Evolutionary conservation across 306 rosid genomes (phyloP).

Genomic region (Hippophae tibetana): DNA sequence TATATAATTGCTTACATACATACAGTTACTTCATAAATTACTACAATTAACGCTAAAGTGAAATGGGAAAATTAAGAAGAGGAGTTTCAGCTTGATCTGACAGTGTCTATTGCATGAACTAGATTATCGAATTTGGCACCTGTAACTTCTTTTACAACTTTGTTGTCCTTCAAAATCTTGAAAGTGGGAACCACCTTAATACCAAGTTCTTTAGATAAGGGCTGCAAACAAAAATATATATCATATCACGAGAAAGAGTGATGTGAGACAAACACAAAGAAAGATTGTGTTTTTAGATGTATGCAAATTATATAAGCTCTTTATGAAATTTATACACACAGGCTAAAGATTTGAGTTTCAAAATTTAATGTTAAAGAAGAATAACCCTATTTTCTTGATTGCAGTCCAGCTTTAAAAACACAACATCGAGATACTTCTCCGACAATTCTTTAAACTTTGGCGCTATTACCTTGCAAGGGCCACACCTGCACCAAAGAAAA

Average conservation of each 20-base stretch:
- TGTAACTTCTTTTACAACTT: constrained; percentile 76
- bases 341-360: not conserved
- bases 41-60: too few species aligned
- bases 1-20: too few species aligned
- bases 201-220: constrained; percentile 90
- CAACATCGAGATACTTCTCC: constrained; percentile 69
- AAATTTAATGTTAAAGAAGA: not conserved
- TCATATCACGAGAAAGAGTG: not conserved
- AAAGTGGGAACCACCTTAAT: constrained; percentile 96
- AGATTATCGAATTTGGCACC: constrained; percentile 89
- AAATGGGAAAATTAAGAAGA: too few species aligned
- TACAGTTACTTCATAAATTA: too few species aligned
- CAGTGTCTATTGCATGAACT: constrained; percentile 63
- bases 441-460: constrained; percentile 71
- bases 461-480: constrained; percentile 97
- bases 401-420: constrained; percentile 91
- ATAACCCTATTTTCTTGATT: constrained; percentile 78
- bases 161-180: constrained; percentile 70
- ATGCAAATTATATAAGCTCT: not conserved
- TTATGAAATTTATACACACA: not conserved
- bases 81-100: constrained; percentile 42
- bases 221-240: constrained; percentile 30
- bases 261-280: constrained; percentile 4
- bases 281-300: not conserved
- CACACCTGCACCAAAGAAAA: constrained; percentile 54